Evolutionary conservation across 768 basidiomycete genomes (phyloP).

Genomic region (Boletus reticuloceps): DNA sequence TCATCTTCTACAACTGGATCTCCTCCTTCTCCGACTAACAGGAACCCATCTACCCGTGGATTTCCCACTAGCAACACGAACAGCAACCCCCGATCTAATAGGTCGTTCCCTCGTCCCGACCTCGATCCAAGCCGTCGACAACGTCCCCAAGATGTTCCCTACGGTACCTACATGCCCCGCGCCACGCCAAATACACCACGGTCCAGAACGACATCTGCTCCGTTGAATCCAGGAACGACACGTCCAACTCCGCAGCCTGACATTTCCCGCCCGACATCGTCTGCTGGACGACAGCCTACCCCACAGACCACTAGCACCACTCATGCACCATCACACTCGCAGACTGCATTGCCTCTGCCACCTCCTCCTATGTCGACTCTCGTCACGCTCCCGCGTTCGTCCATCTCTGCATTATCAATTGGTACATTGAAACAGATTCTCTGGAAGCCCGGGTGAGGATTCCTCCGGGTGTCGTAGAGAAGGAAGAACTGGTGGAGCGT

Average conservation of each 20-base stretch:
- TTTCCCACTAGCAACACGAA: conserved; percentile 3
- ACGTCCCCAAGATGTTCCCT: conserved; percentile 16
- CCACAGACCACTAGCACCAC: conserved; percentile 6
- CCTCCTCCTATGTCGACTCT: conserved; percentile 63
- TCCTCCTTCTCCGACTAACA: conserved; percentile 15
- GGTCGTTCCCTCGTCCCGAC: conserved; percentile 61
- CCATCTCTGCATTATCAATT: conserved; percentile 63
- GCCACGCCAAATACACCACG: conserved; percentile 9
- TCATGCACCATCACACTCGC: conserved; percentile 12
- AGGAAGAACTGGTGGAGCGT: conserved; percentile 75
- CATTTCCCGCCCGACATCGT: conserved; percentile 18
- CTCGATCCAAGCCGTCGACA: conserved; percentile 47
- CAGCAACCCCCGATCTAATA: conserved; percentile 24
- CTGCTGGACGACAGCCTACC: conserved; percentile 11
- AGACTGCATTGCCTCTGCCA: conserved; percentile 36
- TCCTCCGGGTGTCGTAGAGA: conserved; percentile 64
- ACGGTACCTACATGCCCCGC: conserved; percentile 18
- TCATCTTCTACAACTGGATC: conserved; percentile 7
- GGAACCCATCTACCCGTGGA: conserved; percentile 13
- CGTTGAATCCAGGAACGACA: conserved; percentile 11
- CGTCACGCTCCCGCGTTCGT: conserved; percentile 55
- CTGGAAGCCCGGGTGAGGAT: conserved; percentile 76
- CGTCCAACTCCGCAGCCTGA: conserved; percentile 4
- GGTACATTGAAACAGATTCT: conserved; percentile 74
- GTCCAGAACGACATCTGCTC: conserved; percentile 23